Conservation (phyloP, 2,329 filamentous ascomycete genomes). For the Penicillium glabrum region DNA sequence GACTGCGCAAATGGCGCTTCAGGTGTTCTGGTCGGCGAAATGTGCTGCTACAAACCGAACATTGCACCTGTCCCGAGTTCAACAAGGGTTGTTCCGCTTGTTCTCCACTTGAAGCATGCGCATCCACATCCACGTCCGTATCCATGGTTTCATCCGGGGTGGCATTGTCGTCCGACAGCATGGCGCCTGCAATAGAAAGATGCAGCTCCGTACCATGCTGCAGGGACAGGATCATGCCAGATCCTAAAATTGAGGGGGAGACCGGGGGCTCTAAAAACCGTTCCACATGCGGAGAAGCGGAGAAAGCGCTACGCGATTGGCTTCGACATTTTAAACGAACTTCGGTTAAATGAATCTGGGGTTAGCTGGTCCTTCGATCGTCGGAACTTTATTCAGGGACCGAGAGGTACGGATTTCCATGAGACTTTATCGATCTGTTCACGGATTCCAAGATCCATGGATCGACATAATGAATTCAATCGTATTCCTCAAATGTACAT, state of each 20-base stretch:
- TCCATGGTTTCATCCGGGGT: constrained; percentile 19
- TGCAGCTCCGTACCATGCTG: constrained; percentile 7
- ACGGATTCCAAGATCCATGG: too few relatives aligned
- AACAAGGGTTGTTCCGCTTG: not conserved
- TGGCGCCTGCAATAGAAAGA: constrained; percentile 29
- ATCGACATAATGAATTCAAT: too few relatives aligned
- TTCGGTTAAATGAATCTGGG: constrained; percentile 15
- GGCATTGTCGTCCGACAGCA: constrained; percentile 30
- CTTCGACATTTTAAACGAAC: constrained; percentile 3
- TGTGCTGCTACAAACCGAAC: constrained; percentile 37
- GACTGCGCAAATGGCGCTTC: constrained; percentile 42
- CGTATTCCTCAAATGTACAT: not conserved
- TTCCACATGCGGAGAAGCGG: constrained; percentile 9
- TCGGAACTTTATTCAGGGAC: not conserved
- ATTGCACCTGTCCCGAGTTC: constrained; percentile 27
- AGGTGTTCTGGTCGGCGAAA: constrained; percentile 44
- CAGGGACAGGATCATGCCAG: not conserved
- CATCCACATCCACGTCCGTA: not conserved
- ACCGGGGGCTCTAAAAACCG: not conserved
- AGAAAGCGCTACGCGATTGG: constrained; percentile 7
- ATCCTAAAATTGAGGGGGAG: constrained; percentile 8
- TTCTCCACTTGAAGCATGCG: not conserved
- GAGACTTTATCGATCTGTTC: too few relatives aligned
- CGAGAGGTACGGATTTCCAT: not conserved
- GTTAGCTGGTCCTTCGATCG: not conserved